phyloP scores from a whole-genome alignment of 2,329 filamentous ascomycete genomes.

The Mariannaea sp. region DNA sequence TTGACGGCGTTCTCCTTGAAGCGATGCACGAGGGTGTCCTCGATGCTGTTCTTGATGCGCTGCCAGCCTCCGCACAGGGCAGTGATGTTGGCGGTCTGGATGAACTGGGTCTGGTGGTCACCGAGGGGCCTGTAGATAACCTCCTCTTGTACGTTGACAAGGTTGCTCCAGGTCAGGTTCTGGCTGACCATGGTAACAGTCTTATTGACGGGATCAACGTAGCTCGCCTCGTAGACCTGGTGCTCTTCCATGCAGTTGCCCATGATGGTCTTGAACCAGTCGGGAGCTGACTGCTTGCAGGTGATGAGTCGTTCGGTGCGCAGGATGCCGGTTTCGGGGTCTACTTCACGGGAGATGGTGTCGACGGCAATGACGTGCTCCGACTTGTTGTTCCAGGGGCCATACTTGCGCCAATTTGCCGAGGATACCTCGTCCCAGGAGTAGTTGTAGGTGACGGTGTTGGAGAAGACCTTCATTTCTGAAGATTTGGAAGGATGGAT shows the following conservation, averaged over 20 bases:
- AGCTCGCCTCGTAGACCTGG: constrained; percentile 93
- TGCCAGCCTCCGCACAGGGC: constrained; percentile 97
- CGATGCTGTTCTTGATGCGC: constrained; percentile 93
- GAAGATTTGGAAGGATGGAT: too few species aligned
- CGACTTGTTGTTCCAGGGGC: constrained; percentile 98
- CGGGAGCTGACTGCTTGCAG: constrained; percentile 68
- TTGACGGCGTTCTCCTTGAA: constrained; percentile 92
- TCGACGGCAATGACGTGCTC: constrained; percentile 96
- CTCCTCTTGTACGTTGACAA: constrained; percentile 91
- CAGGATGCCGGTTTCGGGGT: constrained; percentile 62
- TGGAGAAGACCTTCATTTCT: constrained; percentile 96
- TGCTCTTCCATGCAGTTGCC: constrained; percentile 76
- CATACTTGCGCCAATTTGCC: constrained; percentile 98
- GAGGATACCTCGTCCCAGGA: constrained; percentile 98
- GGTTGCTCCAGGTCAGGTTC: constrained; percentile 91
- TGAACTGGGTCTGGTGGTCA: constrained; percentile 73
- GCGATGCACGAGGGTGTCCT: constrained; percentile 84
- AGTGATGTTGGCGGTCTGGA: constrained; percentile 89
- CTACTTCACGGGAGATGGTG: constrained; percentile 74
- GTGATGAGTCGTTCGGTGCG: constrained; percentile 67
- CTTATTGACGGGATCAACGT: constrained; percentile 82
- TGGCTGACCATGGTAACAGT: constrained; percentile 96
- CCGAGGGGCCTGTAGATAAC: constrained; percentile 76
- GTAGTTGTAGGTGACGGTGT: constrained; percentile 89
- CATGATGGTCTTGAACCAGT: constrained; percentile 80